Evolutionary conservation across 2,329 filamentous ascomycete species (phyloP).

Genomic region (Hirsutella thompsonii): DNA sequence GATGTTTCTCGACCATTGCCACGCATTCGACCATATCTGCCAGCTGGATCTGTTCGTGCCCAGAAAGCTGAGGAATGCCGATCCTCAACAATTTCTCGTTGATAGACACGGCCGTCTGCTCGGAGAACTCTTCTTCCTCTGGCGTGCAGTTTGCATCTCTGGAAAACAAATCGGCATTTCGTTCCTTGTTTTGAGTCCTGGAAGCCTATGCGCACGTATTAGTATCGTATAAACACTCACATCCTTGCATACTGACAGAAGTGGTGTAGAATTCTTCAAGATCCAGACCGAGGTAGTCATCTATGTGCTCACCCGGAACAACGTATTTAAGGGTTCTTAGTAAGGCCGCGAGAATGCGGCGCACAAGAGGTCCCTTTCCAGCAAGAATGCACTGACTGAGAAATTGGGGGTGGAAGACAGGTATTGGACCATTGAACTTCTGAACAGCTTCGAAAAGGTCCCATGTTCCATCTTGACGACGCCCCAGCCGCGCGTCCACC

Average conservation of each 20-base stretch:
- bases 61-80: constrained; percentile 67
- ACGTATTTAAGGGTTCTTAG: constrained; percentile 71
- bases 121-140: constrained; percentile 53
- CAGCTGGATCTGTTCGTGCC: constrained; percentile 75
- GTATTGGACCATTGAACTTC: constrained; percentile 73
- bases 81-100: constrained; percentile 66
- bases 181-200: constrained; percentile 7
- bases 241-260: not conserved
- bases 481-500: constrained; percentile 34
- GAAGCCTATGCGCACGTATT: not conserved
- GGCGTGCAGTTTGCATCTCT: constrained; percentile 33
- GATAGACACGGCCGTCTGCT: constrained; percentile 55
- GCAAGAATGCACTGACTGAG: constrained; percentile 74
- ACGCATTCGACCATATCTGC: constrained; percentile 77
- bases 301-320: constrained; percentile 66
- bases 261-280: constrained; percentile 2
- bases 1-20: constrained; percentile 72
- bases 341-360: constrained; percentile 58
- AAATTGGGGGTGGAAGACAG: constrained; percentile 86
- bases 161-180: constrained; percentile 22
- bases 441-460: constrained; percentile 75
- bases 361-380: constrained; percentile 62
- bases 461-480: constrained; percentile 35
- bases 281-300: constrained; percentile 55
- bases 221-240: not conserved